Evolutionary conservation across 2,329 filamentous ascomycete genomes (phyloP), one percentile per base, ranked within the genome.

Genomic region (Colletotrichum siamense): DNA sequence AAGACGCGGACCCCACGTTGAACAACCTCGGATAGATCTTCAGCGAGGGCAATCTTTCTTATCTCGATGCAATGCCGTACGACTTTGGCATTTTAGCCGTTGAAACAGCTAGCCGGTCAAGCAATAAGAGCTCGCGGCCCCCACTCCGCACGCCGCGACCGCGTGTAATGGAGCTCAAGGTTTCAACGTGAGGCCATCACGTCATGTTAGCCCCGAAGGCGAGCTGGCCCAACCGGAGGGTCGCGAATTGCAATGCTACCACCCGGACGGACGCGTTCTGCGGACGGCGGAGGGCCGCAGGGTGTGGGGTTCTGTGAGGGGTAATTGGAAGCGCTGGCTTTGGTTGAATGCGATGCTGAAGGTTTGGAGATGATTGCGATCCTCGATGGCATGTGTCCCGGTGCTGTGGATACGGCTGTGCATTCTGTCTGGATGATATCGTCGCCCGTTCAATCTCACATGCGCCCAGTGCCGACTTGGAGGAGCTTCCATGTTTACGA

Each of bases 151-250:
- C n/a, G 44, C 44, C 44, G 44, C 44, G 44, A 52, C 44, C 44
- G 44, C 44, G 13, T 49, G 57, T 24, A 10, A 62, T 69, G 44
- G 39, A 65, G 34, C 49, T 34, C 57, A 59, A 67, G 52, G 57
- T 69, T 76, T 65, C 12, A 16, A 32, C 12, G 13, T 65, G 71
- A 77, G 67, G 55, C 4, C 8, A 71, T 78, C 71, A 76, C 77
- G 77, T 65, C 75, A 78, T 78, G 68, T 78, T 78, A 78, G 77
- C 63, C 55, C 32, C 49, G 28, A 78, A 76, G 74, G 64, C 69
- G 77, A 78, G 39, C 63, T 75, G 34, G 16, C 34, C 24, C 59
- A 52, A 52, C 49, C n/a, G 49, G 70, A 73, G 34, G 8, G 13
- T 69, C 13, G 70, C 34, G 59, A 55, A 30, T 34, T 30, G n/a